Base-by-base conservation (phyloP, 1,139 yeast species). In the Yamadazyma kanchanaburiensis region DNA sequence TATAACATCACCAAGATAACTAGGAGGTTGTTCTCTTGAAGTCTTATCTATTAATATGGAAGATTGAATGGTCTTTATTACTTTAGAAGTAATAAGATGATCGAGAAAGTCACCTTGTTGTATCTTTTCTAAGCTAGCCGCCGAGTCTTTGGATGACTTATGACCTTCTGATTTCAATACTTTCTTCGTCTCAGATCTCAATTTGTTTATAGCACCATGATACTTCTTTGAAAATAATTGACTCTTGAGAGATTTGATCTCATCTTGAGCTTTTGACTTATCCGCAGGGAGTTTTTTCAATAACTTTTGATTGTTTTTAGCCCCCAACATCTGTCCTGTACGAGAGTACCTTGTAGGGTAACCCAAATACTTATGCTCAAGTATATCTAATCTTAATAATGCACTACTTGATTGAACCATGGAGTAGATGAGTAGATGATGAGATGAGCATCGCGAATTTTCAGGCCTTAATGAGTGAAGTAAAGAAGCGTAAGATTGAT, bases 261-360 rank as follows among this genome's bases (percentile, higher is more conserved):
- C 67, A 9, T 43, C 40, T 11, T 47, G 42, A 1, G 83, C 77
- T 5, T 70, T 74, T 15, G 60, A 61, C 27, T 54, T 49, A 10
- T 38, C 17, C 13, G 53, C 39, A 2, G 74, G 73, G 14, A 68
- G 48, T 37, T 60, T 64, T 34, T 64, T 65, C 33, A 75, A 46
- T 18, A 75, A 48, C 38, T 71, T 65, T 24, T 55, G 46, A 49
- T 57, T 72, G 40, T 67, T 75, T 46, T 61, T 64, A 15, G 78
- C 75, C 29, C 55, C 55, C 37, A 72, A 57, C 26, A 73, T 53
- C 46, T 67, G 70, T 33, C 62, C 64, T 2, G 87, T 79, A 34
- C 66, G 66, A 1, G 67, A 63, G 43, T 70, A 76, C 38, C 87
- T 58, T 3, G 87, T 80, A 20, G 60, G 51, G 30, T 51, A 52